Percentiles rank a stretch among this genome's conserved stretches.
These are phyloP conservation scores for Diaporthe helianthi DNA, from an alignment of 2,329 filamentous ascomycete genomes.

Conservation along the genomic window DNA sequence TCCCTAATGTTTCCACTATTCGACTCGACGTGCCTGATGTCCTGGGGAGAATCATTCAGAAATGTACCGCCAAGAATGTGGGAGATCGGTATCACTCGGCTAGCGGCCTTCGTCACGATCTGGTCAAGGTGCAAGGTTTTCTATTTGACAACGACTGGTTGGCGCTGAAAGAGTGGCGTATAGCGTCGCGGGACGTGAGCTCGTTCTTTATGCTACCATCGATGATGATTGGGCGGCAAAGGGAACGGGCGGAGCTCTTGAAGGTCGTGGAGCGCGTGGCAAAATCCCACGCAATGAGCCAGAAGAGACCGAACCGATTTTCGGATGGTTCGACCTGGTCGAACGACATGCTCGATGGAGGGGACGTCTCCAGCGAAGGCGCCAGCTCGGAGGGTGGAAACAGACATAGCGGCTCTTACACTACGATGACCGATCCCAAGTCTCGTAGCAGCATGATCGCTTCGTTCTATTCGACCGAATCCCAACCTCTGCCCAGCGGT, in stretches of 20 bases:
- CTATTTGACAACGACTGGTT: slow-evolving; percentile 76
- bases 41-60: slow-evolving; percentile 82
- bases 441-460: slow-evolving; percentile 49
- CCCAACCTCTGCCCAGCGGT: slow-evolving; percentile 47
- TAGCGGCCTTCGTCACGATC: slow-evolving; percentile 83
- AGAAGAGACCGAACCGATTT: slow-evolving; percentile 53
- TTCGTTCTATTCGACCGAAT: slow-evolving; percentile 49
- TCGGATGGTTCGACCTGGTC: slow-evolving; percentile 63
- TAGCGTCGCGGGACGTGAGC: slow-evolving; percentile 86
- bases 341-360: slow-evolving; percentile 54
- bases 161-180: slow-evolving; percentile 74
- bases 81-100: slow-evolving; percentile 89
- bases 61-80: slow-evolving; percentile 89
- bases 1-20: slow-evolving; percentile 77
- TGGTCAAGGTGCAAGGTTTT: slow-evolving; percentile 75
- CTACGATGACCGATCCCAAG: slow-evolving; percentile 53
- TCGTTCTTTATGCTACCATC: slow-evolving; percentile 90
- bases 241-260: slow-evolving; percentile 74
- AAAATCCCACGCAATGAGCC: slow-evolving; percentile 63
- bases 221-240: slow-evolving; percentile 78
- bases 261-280: slow-evolving; percentile 79
- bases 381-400: slow-evolving; percentile 62
- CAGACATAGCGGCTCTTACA: slow-evolving; percentile 57
- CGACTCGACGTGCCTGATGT: slow-evolving; percentile 86
- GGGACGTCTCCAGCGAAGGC: slow-evolving; percentile 65